Evolutionary conservation across 345 rosid species (phyloP), one percentile per base, ranked within the genome.

Genomic region (Rhodomyrtus tomentosa): DNA sequence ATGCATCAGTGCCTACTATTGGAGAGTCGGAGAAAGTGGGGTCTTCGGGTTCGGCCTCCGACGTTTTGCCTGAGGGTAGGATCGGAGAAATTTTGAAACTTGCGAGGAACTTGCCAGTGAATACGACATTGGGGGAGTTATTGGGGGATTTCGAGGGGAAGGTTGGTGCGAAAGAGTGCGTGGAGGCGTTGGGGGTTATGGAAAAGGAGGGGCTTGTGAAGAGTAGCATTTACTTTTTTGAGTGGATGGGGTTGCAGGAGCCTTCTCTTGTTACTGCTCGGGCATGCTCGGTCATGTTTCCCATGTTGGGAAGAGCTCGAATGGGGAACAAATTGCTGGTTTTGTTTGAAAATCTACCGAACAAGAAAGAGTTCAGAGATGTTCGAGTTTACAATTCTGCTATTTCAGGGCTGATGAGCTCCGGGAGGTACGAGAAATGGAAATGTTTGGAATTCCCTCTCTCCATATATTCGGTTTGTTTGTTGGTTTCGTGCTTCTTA

Each of bases 211-310:
- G 96, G 58, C 85, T 93, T 85, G 32, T 91, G 40, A 89, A 56
- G 81, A 53, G 90, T 48, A 92, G 95, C 84, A 85, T 96, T 84
- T 91, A 96, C 87, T 92, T 96, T 84, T 93, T 89, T 27, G 98
- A 96, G 85, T 96, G 99, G 98, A 95, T 96, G 99, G 82, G 89
- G 82, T 85, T 92, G 85, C 99, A 93, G 85, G 95, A 89, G 42
- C 99, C 96, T 1, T 88, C 94, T 4, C 94, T 93, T 42, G 91
- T 92, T 72, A 89, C 96, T 0, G 83, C 96, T 68, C 93, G 93
- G 53, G 92, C 98, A 50, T 93, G 90, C 86, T 92, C 98, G 56
- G 85, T 95, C 45, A 25, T 96, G 82, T 96, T 95, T 87, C 93
- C 96, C 5, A 53, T 91, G 40, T 81, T 96, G 82, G 99, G 98